Conservation (phyloP, 257 asterid genomes). For the Paulownia fortunei region DNA sequence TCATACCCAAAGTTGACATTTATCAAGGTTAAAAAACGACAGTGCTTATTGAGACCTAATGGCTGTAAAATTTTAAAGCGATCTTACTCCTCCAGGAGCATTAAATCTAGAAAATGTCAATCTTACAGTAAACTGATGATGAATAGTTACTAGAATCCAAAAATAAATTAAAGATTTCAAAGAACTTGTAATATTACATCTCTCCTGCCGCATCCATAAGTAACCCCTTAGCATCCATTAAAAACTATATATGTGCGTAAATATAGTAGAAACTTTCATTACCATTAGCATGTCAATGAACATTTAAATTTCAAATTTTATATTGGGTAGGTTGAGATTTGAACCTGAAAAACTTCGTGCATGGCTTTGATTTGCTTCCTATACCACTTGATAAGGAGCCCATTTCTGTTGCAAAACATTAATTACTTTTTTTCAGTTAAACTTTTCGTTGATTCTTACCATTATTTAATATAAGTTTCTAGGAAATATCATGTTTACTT, state of each 20-base stretch:
- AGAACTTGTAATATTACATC: constrained; percentile 20
- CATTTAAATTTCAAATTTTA: constrained; percentile 33
- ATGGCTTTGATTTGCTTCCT: constrained; percentile 99
- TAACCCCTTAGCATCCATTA: constrained; percentile 13
- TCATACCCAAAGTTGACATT: neutral
- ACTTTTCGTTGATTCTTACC: constrained; percentile 41
- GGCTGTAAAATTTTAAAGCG: constrained; percentile 4
- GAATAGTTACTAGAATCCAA: neutral
- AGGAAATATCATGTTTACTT: constrained; percentile 8
- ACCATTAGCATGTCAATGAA: constrained; percentile 26
- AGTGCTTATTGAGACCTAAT: neutral
- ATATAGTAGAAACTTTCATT: constrained; percentile 26
- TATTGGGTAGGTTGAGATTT: constrained; percentile 71
- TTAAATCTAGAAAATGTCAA: constrained; percentile 24
- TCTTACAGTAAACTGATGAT: neutral
- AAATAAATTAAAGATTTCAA: constrained; percentile 10
- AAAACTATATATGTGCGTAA: constrained; percentile 7
- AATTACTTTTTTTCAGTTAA: constrained; percentile 76
- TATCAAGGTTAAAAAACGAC: neutral
- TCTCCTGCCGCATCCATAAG: constrained; percentile 2
- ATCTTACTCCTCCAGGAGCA: constrained; percentile 21
- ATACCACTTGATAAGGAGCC: constrained; percentile 90
- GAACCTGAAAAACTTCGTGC: constrained; percentile 99
- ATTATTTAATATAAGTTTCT: constrained; percentile 31
- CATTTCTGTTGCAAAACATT: constrained; percentile 91